These are phyloP conservation scores for Borovskyia barvae DNA, from an alignment of 208 protist genomes.

Conservation along the genomic window DNA sequence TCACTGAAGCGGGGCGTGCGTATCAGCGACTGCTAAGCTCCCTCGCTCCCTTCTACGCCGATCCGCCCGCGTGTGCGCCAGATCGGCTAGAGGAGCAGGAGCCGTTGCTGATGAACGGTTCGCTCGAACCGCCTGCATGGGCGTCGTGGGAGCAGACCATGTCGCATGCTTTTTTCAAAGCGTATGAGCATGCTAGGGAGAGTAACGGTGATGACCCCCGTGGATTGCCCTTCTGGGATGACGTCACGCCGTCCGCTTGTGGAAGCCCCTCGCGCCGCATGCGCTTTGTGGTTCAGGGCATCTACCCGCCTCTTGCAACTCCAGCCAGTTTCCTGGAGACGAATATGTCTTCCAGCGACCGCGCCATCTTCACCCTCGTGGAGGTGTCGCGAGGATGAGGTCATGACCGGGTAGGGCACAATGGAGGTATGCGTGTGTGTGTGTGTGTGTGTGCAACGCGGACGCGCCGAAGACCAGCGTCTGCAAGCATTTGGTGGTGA, in stretches of 20 bases:
- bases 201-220: no score
- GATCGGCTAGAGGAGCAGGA: conserved; percentile 19
- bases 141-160: conserved; percentile 28
- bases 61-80: conserved; percentile 20
- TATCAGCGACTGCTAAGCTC: conserved; percentile 22
- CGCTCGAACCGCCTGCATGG: conserved; percentile 22
- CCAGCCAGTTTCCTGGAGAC: conserved; percentile 59
- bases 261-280: conserved; percentile 20
- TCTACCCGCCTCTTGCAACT: conserved; percentile 44
- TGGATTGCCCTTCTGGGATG: conserved; percentile 2
- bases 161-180: conserved; percentile 7
- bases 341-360: conserved; percentile 55
- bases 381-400: conserved; percentile 9
- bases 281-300: conserved; percentile 57
- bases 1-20: conserved; percentile 2
- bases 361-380: conserved; percentile 56
- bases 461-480: no score
- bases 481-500: no score
- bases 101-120: conserved; percentile 14
- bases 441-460: not conserved
- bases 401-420: not conserved
- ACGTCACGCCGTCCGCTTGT: not conserved
- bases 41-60: conserved; percentile 26
- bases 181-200: conserved; percentile 18
- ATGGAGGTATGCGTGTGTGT: not conserved